Percentiles rank a stretch among this genome's conserved stretches.
These are phyloP conservation scores for Iberis pinnata DNA, from an alignment of 345 rosid genomes.

Conservation along the genomic window DNA sequence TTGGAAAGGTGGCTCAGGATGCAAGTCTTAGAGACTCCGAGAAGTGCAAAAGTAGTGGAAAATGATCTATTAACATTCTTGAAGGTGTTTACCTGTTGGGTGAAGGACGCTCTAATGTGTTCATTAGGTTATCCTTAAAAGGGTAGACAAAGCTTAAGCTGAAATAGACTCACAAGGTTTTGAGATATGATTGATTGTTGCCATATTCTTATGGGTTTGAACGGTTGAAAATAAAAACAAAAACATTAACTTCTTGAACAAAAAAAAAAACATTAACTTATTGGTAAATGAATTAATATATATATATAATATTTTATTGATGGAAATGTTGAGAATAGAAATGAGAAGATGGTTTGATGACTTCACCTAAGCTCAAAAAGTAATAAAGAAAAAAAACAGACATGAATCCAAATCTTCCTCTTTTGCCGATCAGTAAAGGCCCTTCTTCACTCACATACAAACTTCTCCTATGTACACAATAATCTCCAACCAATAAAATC, in stretches of 20 bases:
- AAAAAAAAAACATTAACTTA: background rate
- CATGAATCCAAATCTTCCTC: constrained; percentile 29
- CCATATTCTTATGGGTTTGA: too few relatives aligned
- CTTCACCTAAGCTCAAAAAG: constrained; percentile 17
- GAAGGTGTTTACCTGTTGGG: too few relatives aligned
- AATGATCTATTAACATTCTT: too few relatives aligned
- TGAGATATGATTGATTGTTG: too few relatives aligned
- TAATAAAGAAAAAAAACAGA: background rate
- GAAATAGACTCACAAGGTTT: too few relatives aligned
- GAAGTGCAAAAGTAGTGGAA: too few relatives aligned
- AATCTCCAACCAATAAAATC: constrained; percentile 20
- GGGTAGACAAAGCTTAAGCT: too few relatives aligned
- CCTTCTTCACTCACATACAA: constrained; percentile 21
- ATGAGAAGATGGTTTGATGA: constrained; percentile 25
- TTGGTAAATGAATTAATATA: background rate
- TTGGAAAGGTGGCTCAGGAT: too few relatives aligned
- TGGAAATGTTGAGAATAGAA: constrained; percentile 20
- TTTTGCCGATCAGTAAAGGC: constrained; percentile 16
- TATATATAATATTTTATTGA: constrained; percentile 16
- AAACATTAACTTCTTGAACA: background rate
- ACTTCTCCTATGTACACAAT: constrained; percentile 32
- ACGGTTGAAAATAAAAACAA: background rate
- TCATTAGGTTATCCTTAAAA: too few relatives aligned
- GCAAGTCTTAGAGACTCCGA: too few relatives aligned
- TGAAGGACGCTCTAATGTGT: too few relatives aligned